Conservation (phyloP, 345 rosid species). For the Eucalyptus erythrocorys region DNA sequence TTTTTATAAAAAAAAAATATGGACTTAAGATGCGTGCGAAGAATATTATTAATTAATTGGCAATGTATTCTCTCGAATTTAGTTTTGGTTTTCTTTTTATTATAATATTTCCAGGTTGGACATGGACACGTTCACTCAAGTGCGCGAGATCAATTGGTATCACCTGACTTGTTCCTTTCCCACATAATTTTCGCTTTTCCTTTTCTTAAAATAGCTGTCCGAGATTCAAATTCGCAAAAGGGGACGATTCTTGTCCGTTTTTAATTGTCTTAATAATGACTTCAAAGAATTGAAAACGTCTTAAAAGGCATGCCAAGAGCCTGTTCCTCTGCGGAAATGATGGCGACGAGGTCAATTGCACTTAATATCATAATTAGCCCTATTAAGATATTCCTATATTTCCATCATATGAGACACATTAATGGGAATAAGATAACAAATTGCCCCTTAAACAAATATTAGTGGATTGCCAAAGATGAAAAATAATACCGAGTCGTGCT, state of each 20-base stretch:
- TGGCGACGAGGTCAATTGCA: not conserved
- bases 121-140: not conserved
- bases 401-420: not conserved
- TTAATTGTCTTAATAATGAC: not conserved
- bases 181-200: not conserved
- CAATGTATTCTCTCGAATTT: not conserved
- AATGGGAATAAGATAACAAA: not conserved
- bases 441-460: not conserved
- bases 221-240: not conserved
- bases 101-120: not conserved
- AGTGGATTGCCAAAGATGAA: not conserved
- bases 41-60: not conserved
- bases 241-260: not conserved
- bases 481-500: not conserved
- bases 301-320: not conserved
- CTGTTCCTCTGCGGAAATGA: not conserved
- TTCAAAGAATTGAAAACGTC: not conserved
- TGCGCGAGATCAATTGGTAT: not conserved
- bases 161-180: not conserved
- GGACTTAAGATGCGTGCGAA: not conserved
- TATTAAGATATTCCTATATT: not conserved
- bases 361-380: not conserved
- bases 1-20: not conserved
- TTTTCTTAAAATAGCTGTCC: not conserved
- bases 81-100: not conserved